phyloP scores from a whole-genome alignment of 352 stramenopile species.

The Phytophthora palmivora region DNA sequence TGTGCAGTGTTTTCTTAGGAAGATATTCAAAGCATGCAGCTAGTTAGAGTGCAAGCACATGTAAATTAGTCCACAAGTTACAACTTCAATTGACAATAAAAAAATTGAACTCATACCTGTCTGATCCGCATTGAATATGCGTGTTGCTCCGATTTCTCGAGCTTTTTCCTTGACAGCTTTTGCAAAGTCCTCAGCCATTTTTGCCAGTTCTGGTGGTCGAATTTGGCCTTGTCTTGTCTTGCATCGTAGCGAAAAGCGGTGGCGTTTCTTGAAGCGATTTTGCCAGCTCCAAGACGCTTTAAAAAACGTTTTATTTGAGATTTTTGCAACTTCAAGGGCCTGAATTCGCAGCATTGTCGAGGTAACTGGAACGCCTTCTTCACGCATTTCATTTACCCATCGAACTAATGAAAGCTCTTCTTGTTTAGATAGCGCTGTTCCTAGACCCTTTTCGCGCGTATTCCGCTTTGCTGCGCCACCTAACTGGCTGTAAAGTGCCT shows the following conservation, averaged over 20 bases:
- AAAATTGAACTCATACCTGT: too few relatives aligned
- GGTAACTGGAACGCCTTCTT: not conserved
- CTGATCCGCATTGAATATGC: too few relatives aligned
- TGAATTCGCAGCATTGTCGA: not conserved
- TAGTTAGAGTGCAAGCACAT: too few relatives aligned
- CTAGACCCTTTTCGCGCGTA: not conserved
- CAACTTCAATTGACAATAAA: too few relatives aligned
- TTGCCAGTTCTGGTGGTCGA: not conserved
- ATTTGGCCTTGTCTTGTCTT: slow-evolving; percentile 2
- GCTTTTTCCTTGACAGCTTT: too few relatives aligned
- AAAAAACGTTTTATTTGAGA: not conserved
- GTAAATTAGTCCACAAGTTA: too few relatives aligned
- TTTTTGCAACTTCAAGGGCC: not conserved
- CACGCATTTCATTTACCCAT: not conserved
- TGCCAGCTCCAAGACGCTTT: slow-evolving; percentile 3
- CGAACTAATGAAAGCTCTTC: not conserved
- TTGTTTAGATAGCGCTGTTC: not conserved
- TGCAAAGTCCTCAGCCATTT: too few relatives aligned
- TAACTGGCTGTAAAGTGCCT: not conserved
- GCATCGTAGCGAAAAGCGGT: not conserved
- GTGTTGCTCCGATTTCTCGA: too few relatives aligned
- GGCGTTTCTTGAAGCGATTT: not conserved
- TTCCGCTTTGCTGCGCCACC: not conserved
- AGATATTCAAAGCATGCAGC: too few relatives aligned
- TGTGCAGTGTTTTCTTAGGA: too few relatives aligned